Conservation (phyloP, 2,329 filamentous ascomycete genomes). For the Microdochium bolleyi region DNA sequence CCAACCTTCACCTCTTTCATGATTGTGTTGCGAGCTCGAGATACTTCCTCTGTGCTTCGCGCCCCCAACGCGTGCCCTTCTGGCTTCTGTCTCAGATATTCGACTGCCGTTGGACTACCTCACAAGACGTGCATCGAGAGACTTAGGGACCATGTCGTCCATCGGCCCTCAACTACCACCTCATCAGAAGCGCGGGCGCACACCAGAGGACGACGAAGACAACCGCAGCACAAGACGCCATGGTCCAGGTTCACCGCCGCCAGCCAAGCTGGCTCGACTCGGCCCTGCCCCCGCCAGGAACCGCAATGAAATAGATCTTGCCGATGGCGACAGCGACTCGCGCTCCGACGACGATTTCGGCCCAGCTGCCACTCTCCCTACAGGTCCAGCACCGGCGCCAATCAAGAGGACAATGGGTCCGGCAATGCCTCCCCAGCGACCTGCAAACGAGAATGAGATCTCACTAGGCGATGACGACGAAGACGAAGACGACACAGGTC, state of each 20-base stretch:
- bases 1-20: not conserved
- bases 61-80: no score
- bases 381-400: constrained; percentile 8
- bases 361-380: constrained; percentile 15
- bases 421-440: constrained; percentile 16
- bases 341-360: constrained; percentile 20
- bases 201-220: constrained; percentile 29
- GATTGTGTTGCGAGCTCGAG: no score
- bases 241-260: constrained; percentile 23
- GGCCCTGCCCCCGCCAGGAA: constrained; percentile 14
- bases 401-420: constrained; percentile 8
- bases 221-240: constrained; percentile 12
- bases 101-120: no score
- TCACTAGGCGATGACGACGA: constrained; percentile 11
- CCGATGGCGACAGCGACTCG: constrained; percentile 23
- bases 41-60: no score
- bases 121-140: no score
- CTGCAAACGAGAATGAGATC: constrained; percentile 14
- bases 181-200: constrained; percentile 56
- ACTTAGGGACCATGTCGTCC: constrained; percentile 45
- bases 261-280: constrained; percentile 28
- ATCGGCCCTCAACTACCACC: constrained; percentile 66
- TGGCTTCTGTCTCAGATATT: no score
- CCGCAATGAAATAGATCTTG: constrained; percentile 31
- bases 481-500: constrained; percentile 10